Percentiles rank a stretch among this genome's conserved stretches.
Conservation (phyloP, 805 yeast genomes). For the Myxozyma lipomycoides region DNA sequence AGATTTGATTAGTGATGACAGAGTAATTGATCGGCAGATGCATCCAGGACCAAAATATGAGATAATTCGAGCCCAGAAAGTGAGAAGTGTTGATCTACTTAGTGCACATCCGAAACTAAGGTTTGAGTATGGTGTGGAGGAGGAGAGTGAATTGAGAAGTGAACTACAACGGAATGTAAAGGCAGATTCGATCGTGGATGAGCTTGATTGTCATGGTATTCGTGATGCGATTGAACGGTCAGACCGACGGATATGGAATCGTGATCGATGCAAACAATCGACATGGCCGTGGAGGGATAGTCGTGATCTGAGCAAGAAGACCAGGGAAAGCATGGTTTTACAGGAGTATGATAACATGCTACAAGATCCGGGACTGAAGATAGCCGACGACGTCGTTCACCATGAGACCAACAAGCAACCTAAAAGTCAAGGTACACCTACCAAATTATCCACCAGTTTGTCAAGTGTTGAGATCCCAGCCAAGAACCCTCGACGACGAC, state of each 20-base stretch:
- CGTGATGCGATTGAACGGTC: not conserved
- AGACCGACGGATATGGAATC: not conserved
- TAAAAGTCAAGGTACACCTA: not conserved
- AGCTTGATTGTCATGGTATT: not conserved
- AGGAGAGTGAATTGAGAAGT: not conserved
- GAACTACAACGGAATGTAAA: not conserved
- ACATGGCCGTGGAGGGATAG: constrained; percentile 13
- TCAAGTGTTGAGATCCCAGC: not conserved
- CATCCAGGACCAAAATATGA: not conserved
- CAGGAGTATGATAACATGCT: constrained; percentile 4
- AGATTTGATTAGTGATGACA: no score
- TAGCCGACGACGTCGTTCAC: not conserved
- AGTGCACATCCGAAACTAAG: constrained; percentile 13
- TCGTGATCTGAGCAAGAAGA: constrained; percentile 5
- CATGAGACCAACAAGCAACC: not conserved
- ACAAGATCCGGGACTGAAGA: constrained; percentile 4
- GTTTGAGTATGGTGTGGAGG: constrained; percentile 15
- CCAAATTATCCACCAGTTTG: not conserved
- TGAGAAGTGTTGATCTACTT: constrained; percentile 14
- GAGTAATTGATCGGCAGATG: not conserved
- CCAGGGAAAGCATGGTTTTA: not conserved
- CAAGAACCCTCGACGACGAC: not conserved
- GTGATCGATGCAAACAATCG: not conserved
- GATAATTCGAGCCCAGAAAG: constrained; percentile 13
- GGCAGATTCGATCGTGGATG: not conserved